A percentile compares a stretch with the other conserved stretches of the same genome.
Conservation (phyloP, 805 yeast genomes). For the Brettanomyces nanus region DNA sequence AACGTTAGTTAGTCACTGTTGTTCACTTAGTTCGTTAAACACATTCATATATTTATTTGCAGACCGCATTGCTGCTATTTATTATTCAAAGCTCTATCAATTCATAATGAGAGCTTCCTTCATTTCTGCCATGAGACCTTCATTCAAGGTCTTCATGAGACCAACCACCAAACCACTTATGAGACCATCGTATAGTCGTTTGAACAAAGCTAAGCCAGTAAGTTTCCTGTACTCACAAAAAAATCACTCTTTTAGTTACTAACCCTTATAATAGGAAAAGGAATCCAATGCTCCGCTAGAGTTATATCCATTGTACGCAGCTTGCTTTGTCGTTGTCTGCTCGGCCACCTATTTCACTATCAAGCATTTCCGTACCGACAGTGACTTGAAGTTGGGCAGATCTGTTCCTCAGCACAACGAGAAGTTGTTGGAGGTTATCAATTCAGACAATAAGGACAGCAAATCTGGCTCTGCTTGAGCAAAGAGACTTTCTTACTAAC, state of each 20-base stretch:
- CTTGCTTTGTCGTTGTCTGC: conserved; percentile 43
- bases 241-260: not conserved
- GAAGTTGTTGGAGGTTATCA: conserved; percentile 27
- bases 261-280: not conserved
- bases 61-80: not conserved
- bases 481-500: no score
- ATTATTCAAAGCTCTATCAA: not conserved
- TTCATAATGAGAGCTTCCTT: conserved; percentile 3
- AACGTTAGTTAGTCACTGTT: not conserved
- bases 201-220: conserved; percentile 1
- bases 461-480: no score
- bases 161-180: no score
- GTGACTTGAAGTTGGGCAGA: conserved; percentile 41
- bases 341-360: conserved; percentile 44
- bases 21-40: not conserved
- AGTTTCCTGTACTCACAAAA: not conserved
- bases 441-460: not conserved
- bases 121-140: conserved; percentile 3
- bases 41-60: not conserved
- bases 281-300: conserved; percentile 36
- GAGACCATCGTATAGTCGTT: not conserved
- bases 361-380: conserved; percentile 43
- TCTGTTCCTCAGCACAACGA: conserved; percentile 34
- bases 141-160: conserved; percentile 2
- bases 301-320: conserved; percentile 49